phyloP scores from a whole-genome alignment of 495 filamentous ascomycete species.

The Zalerion maritima region DNA sequence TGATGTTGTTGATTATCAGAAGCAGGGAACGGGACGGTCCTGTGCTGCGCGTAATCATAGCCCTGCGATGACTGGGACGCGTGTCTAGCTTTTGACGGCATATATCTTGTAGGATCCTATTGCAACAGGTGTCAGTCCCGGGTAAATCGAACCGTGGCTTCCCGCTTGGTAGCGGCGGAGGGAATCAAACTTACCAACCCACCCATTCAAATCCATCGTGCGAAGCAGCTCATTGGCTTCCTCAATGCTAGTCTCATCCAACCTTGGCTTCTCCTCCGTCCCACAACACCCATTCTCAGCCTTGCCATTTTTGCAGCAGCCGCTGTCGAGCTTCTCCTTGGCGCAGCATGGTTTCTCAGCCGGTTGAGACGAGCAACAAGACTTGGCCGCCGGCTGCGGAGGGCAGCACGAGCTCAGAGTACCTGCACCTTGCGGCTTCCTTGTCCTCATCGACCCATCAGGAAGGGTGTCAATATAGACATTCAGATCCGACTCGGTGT shows the following conservation, averaged over 20 bases:
- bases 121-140: constrained; percentile 7
- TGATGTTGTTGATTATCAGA: too few species aligned
- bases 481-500: constrained; percentile 41
- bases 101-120: constrained; percentile 30
- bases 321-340: neutral
- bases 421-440: neutral
- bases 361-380: constrained; percentile 4
- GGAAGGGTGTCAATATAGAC: constrained; percentile 32
- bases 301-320: constrained; percentile 4
- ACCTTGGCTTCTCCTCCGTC: constrained; percentile 1
- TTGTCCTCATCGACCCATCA: constrained; percentile 8
- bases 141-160: neutral
- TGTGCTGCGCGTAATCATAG: too few species aligned
- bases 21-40: too few species aligned
- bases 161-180: too few species aligned
- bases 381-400: neutral
- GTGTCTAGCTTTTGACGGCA: constrained; percentile 25
- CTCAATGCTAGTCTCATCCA: constrained; percentile 5
- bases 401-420: constrained; percentile 1
- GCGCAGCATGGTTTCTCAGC: constrained; percentile 8
- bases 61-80: too few species aligned
- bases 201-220: constrained; percentile 34
- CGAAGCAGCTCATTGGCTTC: too few species aligned
- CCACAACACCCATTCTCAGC: constrained; percentile 1
- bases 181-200: constrained; percentile 39